Evolutionary conservation across 441 rosid genomes (phyloP).

Genomic region (Adansonia gregorii): DNA sequence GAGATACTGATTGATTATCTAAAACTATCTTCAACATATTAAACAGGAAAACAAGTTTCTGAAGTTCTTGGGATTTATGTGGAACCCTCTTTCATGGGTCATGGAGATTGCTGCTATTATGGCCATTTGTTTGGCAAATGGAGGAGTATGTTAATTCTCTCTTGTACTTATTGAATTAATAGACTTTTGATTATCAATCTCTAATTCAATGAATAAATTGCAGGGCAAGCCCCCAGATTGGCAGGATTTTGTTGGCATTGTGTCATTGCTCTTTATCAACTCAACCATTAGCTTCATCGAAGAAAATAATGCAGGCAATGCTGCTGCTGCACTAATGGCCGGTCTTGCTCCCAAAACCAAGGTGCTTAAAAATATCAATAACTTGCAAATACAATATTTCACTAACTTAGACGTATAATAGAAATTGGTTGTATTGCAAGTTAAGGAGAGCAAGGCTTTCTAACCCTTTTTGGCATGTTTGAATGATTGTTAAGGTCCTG

Average conservation of each 20-base stretch:
- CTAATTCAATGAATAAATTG: conserved; percentile 19
- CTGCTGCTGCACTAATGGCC: conserved; percentile 82
- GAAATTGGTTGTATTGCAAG: too few relatives aligned
- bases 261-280: conserved; percentile 60
- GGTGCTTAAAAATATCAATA: conserved; percentile 30
- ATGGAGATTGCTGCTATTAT: conserved; percentile 58
- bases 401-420: too few relatives aligned
- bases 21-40: background rate
- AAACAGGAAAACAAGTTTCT: conserved; percentile 30
- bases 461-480: too few relatives aligned
- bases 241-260: conserved; percentile 73
- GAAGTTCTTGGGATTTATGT: conserved; percentile 51
- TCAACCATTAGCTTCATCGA: conserved; percentile 76
- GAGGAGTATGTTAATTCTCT: conserved; percentile 37
- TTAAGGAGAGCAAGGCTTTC: too few relatives aligned
- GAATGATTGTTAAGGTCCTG: conserved; percentile 47
- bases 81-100: conserved; percentile 67
- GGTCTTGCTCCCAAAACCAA: conserved; percentile 79
- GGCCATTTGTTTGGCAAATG: conserved; percentile 58
- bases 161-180: background rate
- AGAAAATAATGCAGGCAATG: conserved; percentile 80
- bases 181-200: too few relatives aligned
- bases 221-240: conserved; percentile 82
- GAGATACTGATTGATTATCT: background rate
- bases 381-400: too few relatives aligned